Base-by-base conservation (phyloP, 257 asterid species). In the Solanum chmielewskii region DNA sequence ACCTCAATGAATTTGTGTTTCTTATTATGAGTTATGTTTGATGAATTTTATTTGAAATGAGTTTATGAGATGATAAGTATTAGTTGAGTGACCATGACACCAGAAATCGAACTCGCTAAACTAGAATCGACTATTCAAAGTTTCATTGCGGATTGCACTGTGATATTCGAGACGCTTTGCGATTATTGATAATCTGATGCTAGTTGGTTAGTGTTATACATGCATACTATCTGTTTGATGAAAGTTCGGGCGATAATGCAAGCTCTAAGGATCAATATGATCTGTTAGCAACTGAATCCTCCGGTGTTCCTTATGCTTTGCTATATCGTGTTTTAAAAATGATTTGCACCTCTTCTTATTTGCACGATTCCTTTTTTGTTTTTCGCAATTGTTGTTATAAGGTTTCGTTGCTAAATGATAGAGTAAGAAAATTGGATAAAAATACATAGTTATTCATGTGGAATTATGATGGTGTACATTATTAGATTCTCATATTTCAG, bases 401-500 rank as follows among this genome's bases (percentile, higher is more conserved):
- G 23, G 42, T 80, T 80, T 47, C 11, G 29, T 80, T 9, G 29
- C 85, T 33, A 49, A 80, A 18, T 49, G 11, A 49, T 81, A 81
- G 85, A 81, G 20, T 11, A 31, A 31, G 68, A 25, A 81, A 81
- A 31, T 31, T 81, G 20, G 29, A 81, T 47, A 18, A 20, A 81
- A 80, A 29, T 47, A 31, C 42, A 3, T 81, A 49, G 29, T 49
- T 49, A 81, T 81, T 81, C 69, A 29, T 81, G 69, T 49, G 27
- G 69, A 49, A 49, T 41, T 49, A 64, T 64, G 35, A 81, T 49
- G 44, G 20, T 11, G 6, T 81, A 81, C 69, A 49, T 10, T 81
- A 47, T 29, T 20, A 49, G 85, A 47, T 9, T 47, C 68, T 47
- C 84, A 89, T 37, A 90, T 75, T 69, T 90, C 88, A 11, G 89